Evolutionary conservation across 352 stramenopile genomes (phyloP).

Genomic region (Lagenidium giganteum): DNA sequence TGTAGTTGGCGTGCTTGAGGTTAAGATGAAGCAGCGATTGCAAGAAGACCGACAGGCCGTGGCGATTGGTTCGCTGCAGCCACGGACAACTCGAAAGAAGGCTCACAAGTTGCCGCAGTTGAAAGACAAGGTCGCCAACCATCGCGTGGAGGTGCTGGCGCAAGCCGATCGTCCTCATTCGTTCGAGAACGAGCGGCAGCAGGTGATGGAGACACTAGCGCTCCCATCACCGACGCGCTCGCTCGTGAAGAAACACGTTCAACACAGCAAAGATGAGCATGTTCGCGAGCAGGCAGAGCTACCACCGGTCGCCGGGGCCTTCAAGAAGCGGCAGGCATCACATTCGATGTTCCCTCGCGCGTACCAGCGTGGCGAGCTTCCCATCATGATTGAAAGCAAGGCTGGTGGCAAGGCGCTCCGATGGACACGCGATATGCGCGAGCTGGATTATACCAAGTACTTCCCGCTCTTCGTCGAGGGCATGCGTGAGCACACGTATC

Average conservation of each 20-base stretch:
- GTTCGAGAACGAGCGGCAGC: constrained; percentile 42
- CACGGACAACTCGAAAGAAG: constrained; percentile 26
- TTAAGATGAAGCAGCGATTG: constrained; percentile 67
- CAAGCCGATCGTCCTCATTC: constrained; percentile 23
- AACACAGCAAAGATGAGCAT: constrained; percentile 37
- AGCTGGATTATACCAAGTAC: constrained; percentile 82
- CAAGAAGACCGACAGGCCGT: constrained; percentile 38
- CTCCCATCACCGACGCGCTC: constrained; percentile 55
- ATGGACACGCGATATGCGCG: constrained; percentile 48
- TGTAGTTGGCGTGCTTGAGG: constrained; percentile 50
- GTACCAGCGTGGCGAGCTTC: constrained; percentile 58
- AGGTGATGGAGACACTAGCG: constrained; percentile 46
- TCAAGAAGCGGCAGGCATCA: constrained; percentile 35
- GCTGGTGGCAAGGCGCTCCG: constrained; percentile 45
- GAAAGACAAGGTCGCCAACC: constrained; percentile 14
- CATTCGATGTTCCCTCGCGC: constrained; percentile 50
- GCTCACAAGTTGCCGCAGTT: constrained; percentile 34
- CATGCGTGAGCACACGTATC: constrained; percentile 70
- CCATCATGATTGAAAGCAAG: constrained; percentile 59
- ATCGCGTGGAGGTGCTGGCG: constrained; percentile 7
- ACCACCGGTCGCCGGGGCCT: constrained; percentile 46
- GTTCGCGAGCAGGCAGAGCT: constrained; percentile 21
- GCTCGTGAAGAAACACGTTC: constrained; percentile 46
- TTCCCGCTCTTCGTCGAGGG: constrained; percentile 91
- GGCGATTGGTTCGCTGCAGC: constrained; percentile 24